Evolutionary conservation across 495 filamentous ascomycete species (phyloP).

Genomic region (Talaromyces ruber): DNA sequence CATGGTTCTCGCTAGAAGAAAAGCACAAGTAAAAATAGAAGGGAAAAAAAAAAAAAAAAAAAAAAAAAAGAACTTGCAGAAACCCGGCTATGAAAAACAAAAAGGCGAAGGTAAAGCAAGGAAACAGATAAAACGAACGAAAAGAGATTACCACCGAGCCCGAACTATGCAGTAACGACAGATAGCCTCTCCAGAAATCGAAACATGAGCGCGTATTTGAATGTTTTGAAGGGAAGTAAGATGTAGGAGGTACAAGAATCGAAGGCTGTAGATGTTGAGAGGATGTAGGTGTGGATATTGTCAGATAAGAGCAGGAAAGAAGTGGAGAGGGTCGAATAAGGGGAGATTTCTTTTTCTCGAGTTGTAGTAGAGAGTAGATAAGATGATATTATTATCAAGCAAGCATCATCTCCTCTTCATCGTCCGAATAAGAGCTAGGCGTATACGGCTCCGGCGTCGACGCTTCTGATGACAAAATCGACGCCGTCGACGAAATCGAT

Average conservation of each 20-base stretch:
- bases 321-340: neutral
- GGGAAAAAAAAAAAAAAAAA: neutral
- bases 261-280: neutral
- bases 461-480: constrained; percentile 1
- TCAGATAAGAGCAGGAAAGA: neutral
- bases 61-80: no score
- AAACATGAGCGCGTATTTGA: neutral
- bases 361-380: neutral
- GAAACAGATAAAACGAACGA: neutral
- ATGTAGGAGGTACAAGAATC: neutral
- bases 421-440: constrained; percentile 5
- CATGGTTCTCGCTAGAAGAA: neutral
- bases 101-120: neutral
- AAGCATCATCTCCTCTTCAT: neutral
- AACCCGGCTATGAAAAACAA: neutral
- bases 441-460: constrained; percentile 2
- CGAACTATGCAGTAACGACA: constrained; percentile 8
- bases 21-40: neutral
- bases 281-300: neutral
- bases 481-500: neutral
- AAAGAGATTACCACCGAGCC: constrained; percentile 5
- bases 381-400: neutral
- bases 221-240: neutral
- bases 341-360: neutral
- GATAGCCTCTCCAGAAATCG: constrained; percentile 7